Conservation (phyloP, 306 rosid species). For the Cicer judaicum region DNA sequence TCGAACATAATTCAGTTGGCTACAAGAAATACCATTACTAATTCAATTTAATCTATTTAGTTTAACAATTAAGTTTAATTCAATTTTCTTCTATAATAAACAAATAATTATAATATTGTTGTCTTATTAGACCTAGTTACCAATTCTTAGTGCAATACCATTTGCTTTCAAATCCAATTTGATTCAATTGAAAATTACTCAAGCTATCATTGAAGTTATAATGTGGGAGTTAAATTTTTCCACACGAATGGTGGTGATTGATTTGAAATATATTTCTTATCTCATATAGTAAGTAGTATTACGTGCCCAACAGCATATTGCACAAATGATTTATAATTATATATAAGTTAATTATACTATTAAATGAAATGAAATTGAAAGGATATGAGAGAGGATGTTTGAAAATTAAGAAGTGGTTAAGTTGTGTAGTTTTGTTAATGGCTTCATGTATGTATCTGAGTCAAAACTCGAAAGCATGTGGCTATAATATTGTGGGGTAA, state of each 20-base stretch:
- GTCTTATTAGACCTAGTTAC: no score
- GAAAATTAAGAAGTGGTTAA: slow-evolving; percentile 22
- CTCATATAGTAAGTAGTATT: background rate
- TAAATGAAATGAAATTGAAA: slow-evolving; percentile 34
- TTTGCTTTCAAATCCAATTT: no score
- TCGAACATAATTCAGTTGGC: background rate
- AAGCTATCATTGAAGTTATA: background rate
- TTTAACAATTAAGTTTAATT: no score
- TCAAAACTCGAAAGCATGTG: slow-evolving; percentile 28
- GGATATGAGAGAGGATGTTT: background rate
- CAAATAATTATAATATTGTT: no score
- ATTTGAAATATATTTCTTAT: slow-evolving; percentile 36
- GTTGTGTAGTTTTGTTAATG: slow-evolving; percentile 44
- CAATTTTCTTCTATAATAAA: no score
- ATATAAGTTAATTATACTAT: background rate
- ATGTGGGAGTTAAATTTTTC: background rate
- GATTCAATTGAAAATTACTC: no score
- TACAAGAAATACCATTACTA: no score
- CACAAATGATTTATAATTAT: background rate
- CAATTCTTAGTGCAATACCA: no score
- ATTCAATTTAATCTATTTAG: no score
- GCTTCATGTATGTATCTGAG: background rate
- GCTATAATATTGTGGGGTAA: slow-evolving; percentile 49
- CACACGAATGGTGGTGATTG: slow-evolving; percentile 30
- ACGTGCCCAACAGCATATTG: slow-evolving; percentile 5